A percentile compares a stretch with the other conserved stretches of the same genome.
phyloP scores from a whole-genome alignment of 805 yeast genomes.

The Metschnikowia shivogae region DNA sequence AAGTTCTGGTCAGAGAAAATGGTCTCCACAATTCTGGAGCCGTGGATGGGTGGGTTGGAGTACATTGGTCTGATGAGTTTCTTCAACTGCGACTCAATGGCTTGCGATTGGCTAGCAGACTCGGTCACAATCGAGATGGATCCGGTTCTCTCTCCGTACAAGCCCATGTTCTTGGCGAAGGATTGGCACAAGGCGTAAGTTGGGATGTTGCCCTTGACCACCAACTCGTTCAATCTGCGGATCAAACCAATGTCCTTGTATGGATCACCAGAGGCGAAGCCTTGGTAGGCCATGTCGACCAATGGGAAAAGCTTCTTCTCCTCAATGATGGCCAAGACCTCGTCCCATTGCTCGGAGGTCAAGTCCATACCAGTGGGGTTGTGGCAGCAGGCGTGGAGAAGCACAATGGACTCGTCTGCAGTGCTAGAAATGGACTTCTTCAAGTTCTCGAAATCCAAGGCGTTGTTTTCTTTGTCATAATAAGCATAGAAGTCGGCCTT shows the following conservation, averaged over 20 bases:
- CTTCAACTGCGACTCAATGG: slow-evolving; percentile 76
- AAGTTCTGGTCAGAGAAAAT: slow-evolving; percentile 61
- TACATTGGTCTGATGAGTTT: slow-evolving; percentile 79
- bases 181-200: slow-evolving; percentile 52
- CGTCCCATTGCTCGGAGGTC: slow-evolving; percentile 72
- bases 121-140: slow-evolving; percentile 66
- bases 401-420: slow-evolving; percentile 57
- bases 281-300: slow-evolving; percentile 94
- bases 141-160: slow-evolving; percentile 62
- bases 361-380: slow-evolving; percentile 97
- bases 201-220: slow-evolving; percentile 46
- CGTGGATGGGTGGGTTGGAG: slow-evolving; percentile 94
- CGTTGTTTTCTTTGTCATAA: slow-evolving; percentile 59
- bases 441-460: slow-evolving; percentile 63
- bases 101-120: slow-evolving; percentile 45
- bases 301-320: slow-evolving; percentile 66
- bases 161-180: slow-evolving; percentile 47
- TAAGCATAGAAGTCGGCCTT: slow-evolving; percentile 61
- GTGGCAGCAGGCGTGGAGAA: slow-evolving; percentile 93
- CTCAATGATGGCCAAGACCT: slow-evolving; percentile 61
- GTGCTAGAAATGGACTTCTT: slow-evolving; percentile 53
- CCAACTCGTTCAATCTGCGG: slow-evolving; percentile 43
- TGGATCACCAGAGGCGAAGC: slow-evolving; percentile 83
- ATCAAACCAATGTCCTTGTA: slow-evolving; percentile 58
- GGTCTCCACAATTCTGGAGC: slow-evolving; percentile 81